Evolutionary conservation across 805 yeast genomes (phyloP), one percentile per base, ranked within the genome.

Genomic region (Saccharomycopsis fermentans): DNA sequence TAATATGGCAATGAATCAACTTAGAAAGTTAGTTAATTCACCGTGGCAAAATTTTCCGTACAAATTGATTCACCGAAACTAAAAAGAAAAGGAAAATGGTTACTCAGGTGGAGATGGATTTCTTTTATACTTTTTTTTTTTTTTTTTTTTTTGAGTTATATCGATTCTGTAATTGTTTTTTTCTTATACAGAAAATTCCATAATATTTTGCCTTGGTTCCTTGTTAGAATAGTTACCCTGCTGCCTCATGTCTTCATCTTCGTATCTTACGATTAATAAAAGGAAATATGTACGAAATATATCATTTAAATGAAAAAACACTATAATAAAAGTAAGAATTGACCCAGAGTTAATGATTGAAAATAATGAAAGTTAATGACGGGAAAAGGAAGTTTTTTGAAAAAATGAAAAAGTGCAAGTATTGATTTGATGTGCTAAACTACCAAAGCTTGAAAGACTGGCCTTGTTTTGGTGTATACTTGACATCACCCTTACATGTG

Each of bases 401-500:
- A n/a, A 36, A 19, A 35, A 16, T 16, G 2, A n/a, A 53, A 14
- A 24, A 37, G n/a, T n/a, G n/a, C n/a, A 54, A 39, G 34, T 17
- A 21, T 19, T 6, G 16, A 54, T 9, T 37, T 39, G 35, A 32
- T n/a, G 35, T 1, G 4, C 11, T 17, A 36, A 43, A 36, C 56
- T 52, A 60, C 63, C 63, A 60, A 35, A 60, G 59, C 16, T 53
- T 55, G 57, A 60, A 60, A 12, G 61, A 60, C 16, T 58, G 52
- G 14, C 63, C 63, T 48, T 60, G 63, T 29, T 60, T 60, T 43
- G 63, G 63, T 34, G 43, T 32, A 47, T 60, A 60, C n/a, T 43
- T 27, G 47, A 60, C 91, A 5, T 71, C 64, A 1, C 72, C 77
- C 3, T 90, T 90, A 71, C 98, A 92, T 55, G 80, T 77, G 4